A percentile compares a stretch with the other conserved stretches of the same genome.
Evolutionary conservation across 345 rosid genomes (phyloP).

Genomic region (Toxicodendron radicans): DNA sequence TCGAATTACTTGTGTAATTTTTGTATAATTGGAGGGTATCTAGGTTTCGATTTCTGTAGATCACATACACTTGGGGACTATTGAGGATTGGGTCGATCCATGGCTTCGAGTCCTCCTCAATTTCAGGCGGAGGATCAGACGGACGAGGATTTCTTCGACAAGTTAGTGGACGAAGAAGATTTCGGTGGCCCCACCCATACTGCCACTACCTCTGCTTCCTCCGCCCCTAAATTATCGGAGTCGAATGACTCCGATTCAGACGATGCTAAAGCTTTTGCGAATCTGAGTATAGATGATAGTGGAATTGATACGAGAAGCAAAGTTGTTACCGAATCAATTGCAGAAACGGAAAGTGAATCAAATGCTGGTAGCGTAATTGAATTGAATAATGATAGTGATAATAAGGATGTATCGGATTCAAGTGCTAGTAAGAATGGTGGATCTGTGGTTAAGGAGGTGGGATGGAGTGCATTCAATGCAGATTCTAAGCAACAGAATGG

Average conservation of each 20-base stretch:
- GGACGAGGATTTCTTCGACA: constrained; percentile 96
- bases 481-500: constrained; percentile 50
- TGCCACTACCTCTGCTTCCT: constrained; percentile 9
- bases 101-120: constrained; percentile 81
- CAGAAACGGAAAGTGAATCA: not conserved
- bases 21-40: constrained; percentile 19
- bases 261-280: constrained; percentile 57
- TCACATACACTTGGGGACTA: constrained; percentile 23
- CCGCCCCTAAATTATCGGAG: constrained; percentile 27
- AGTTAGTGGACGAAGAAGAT: constrained; percentile 68
- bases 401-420: constrained; percentile 25
- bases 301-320: constrained; percentile 21
- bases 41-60: constrained; percentile 21
- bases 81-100: constrained; percentile 20
- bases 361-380: constrained; percentile 12
- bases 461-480: constrained; percentile 80
- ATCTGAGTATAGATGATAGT: constrained; percentile 42
- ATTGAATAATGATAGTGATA: constrained; percentile 19
- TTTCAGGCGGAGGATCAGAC: constrained; percentile 91
- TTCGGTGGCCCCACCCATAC: constrained; percentile 28
- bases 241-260: constrained; percentile 50
- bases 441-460: constrained; percentile 74
- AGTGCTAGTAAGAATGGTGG: constrained; percentile 32
- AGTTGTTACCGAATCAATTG: constrained; percentile 3
- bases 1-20: constrained; percentile 12